Evolutionary conservation across 306 rosid genomes (phyloP), one percentile per base, ranked within the genome.

Genomic region (Morella rubra): DNA sequence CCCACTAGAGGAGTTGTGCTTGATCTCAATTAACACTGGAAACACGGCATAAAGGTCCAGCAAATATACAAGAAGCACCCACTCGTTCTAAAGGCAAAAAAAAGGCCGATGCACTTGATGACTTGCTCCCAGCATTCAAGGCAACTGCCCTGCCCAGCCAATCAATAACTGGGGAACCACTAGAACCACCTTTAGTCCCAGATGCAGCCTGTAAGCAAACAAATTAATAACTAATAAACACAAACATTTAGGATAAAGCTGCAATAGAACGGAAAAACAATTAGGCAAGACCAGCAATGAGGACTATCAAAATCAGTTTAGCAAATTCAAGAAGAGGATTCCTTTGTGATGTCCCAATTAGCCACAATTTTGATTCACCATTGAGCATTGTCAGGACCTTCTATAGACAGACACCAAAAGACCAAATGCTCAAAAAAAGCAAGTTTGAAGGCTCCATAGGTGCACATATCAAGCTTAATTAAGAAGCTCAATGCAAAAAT

Each of bases 151-250:
- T 89, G 60, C 98, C 98, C 83, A 81, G 89, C 89, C 96, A 95
- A 87, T 95, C 96, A 80, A 95, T 89, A 73, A 95, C 97, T 24
- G 98, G 97, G 73, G 98, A 95, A 60, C 98, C 97, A 87, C 97
- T 95, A 37, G 98, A 92, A 71, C 98, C 97, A 79, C 98, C 96
- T 89, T 95, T 95, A 71, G 98, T 95, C 77, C 98, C 98, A 71
- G 98, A 95, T 70, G 98, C 98, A 75, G 98, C 98, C 98, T 95
- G 86, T 24, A 83, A 73, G 58, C 40, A 72, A 70, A 58, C 73
- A 83, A 73, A n/a, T 66, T 62, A 80, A n/a, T 45, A 74, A 71
- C n/a, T 54, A 77, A 66, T 41, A 81, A 76, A 73, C 44, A 45
- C 54, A 46, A 52, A 62, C 56, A 18, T 5, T 76, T 14, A 64